A percentile compares a stretch with the other conserved stretches of the same genome.
These are phyloP conservation scores for Amphicarpaea edgeworthii DNA, from an alignment of 306 rosid genomes.

Conservation along the genomic window DNA sequence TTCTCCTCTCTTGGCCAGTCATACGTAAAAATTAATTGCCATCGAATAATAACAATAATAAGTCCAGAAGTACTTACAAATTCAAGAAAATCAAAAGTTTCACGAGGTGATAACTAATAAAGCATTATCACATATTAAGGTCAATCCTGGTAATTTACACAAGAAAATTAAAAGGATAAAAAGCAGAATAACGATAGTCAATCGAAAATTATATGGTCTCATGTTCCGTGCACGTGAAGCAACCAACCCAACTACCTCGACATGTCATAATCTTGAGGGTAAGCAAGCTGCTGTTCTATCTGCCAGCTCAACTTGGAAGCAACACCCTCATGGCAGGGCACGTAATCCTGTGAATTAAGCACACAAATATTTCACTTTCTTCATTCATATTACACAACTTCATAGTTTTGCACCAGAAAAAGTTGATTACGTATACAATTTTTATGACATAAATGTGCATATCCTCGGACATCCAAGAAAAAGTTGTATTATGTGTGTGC, in stretches of 20 bases:
- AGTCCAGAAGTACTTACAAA: conserved; percentile 67
- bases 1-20: neutral
- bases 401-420: conserved; percentile 14
- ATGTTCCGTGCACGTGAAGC: conserved; percentile 49
- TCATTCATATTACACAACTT: neutral
- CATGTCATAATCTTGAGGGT: conserved; percentile 79
- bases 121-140: conserved; percentile 63
- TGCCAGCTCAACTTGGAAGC: conserved; percentile 94
- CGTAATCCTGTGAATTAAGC: conserved; percentile 71
- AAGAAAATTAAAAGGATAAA: conserved; percentile 35
- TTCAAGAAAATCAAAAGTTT: conserved; percentile 55
- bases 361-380: neutral
- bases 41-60: conserved; percentile 43
- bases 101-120: conserved; percentile 47
- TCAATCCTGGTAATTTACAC: conserved; percentile 81
- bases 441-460: conserved; percentile 26
- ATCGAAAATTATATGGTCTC: conserved; percentile 61
- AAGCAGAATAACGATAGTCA: conserved; percentile 51
- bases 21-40: conserved; percentile 50
- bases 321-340: conserved; percentile 93
- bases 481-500: conserved; percentile 51
- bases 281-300: conserved; percentile 79
- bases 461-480: neutral
- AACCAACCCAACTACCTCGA: conserved; percentile 63
- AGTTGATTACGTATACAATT: conserved; percentile 8